phyloP scores from a whole-genome alignment of 2,329 filamentous ascomycete genomes.

The Myriosclerotinia scirpicola region DNA sequence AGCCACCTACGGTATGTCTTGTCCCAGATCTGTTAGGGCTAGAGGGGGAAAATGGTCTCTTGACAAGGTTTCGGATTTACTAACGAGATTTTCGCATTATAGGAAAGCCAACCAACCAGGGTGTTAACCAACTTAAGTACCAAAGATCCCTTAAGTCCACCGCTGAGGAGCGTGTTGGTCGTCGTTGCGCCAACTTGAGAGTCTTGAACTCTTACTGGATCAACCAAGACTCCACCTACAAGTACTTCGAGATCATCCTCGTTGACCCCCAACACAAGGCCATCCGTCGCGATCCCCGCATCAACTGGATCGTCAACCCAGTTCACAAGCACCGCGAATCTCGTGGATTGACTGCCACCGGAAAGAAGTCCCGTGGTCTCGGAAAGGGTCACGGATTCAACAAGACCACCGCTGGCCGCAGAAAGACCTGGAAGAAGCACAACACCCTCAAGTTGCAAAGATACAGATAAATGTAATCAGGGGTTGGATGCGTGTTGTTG shows the following conservation, averaged over 20 bases:
- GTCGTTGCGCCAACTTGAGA: conserved; percentile 97
- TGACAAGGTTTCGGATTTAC: not conserved
- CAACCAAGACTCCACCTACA: conserved; percentile 99
- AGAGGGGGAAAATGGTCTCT: not conserved
- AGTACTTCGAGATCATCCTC: conserved; percentile 99
- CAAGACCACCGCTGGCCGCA: conserved; percentile 94
- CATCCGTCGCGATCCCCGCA: conserved; percentile 97
- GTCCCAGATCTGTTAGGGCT: not conserved
- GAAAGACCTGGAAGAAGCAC: conserved; percentile 99
- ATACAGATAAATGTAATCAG: conserved; percentile 69
- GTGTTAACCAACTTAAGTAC: conserved; percentile 99
- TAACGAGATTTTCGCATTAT: conserved; percentile 35
- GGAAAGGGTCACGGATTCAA: conserved; percentile 99
- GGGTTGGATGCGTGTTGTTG: conserved; percentile 34
- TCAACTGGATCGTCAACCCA: conserved; percentile 99
- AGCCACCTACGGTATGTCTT: conserved; percentile 88
- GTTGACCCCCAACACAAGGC: conserved; percentile 99
- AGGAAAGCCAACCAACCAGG: conserved; percentile 99
- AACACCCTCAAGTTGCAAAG: conserved; percentile 99
- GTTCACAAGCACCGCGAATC: conserved; percentile 99
- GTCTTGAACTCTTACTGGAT: conserved; percentile 99
- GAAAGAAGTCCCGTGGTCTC: conserved; percentile 99
- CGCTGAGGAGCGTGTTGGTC: conserved; percentile 99
- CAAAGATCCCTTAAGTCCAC: conserved; percentile 97
- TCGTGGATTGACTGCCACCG: conserved; percentile 94